Conservation (phyloP, 441 rosid species). For the Metrosideros polymorpha region DNA sequence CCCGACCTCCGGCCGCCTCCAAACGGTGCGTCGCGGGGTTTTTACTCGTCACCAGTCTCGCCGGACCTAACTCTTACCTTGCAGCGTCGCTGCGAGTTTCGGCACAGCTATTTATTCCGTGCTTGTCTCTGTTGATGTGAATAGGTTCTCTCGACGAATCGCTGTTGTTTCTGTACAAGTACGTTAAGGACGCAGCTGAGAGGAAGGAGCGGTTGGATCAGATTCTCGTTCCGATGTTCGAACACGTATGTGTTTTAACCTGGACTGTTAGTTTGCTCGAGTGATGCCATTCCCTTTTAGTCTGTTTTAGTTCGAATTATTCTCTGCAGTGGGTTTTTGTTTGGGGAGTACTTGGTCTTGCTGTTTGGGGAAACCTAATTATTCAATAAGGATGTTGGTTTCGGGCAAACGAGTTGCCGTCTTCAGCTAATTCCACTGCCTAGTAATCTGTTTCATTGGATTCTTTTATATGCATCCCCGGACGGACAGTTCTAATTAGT, state of each 20-base stretch:
- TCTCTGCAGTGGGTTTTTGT: neutral
- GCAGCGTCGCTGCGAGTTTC: neutral
- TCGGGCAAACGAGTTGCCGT: no score
- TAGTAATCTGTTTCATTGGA: no score
- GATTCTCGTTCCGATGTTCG: conserved; percentile 61
- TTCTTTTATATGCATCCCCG: no score
- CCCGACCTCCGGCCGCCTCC: conserved; percentile 28
- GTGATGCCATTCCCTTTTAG: neutral
- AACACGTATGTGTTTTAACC: conserved; percentile 36
- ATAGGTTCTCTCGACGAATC: conserved; percentile 67
- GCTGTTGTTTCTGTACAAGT: conserved; percentile 51
- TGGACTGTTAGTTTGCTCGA: neutral
- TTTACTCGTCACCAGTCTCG: neutral
- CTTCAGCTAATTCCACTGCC: no score
- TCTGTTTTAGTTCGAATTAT: neutral
- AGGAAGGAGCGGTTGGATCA: conserved; percentile 44
- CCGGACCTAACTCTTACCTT: no score
- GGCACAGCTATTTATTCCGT: neutral
- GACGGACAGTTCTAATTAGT: no score
- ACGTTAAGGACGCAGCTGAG: conserved; percentile 45
- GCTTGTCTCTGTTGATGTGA: neutral
- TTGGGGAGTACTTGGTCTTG: neutral
- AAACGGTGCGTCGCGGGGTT: conserved; percentile 23
- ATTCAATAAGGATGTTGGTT: no score
- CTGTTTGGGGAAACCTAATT: neutral